phyloP scores from a whole-genome alignment of 768 basidiomycete genomes.

The Exidia glandulosa region DNA sequence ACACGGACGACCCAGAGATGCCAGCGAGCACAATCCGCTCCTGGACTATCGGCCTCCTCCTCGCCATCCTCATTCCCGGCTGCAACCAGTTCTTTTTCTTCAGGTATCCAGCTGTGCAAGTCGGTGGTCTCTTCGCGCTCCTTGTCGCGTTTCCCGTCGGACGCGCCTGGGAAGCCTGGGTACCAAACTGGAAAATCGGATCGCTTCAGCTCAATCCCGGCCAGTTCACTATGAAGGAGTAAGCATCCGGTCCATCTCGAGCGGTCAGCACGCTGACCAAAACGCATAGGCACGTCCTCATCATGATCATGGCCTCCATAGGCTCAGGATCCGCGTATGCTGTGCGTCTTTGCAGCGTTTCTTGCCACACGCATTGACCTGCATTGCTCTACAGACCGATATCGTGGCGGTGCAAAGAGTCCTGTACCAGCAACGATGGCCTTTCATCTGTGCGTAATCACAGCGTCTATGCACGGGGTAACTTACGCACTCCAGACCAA shows the following conservation, averaged over 20 bases:
- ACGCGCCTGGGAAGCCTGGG: conserved; percentile 33
- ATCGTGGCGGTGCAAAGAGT: conserved; percentile 64
- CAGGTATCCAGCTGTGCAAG: conserved; percentile 17
- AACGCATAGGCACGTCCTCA: conserved; percentile 11
- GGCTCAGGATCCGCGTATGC: conserved; percentile 1
- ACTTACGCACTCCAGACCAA: conserved; percentile 24
- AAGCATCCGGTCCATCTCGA: conserved; percentile 31
- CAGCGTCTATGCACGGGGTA: neutral
- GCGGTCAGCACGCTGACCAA: neutral
- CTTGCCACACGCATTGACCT: neutral
- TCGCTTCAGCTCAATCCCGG: conserved; percentile 42
- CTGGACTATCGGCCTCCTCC: conserved; percentile 4
- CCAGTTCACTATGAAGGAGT: conserved; percentile 66
- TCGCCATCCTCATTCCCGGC: conserved; percentile 2
- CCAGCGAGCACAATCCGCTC: conserved; percentile 1
- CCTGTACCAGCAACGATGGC: conserved; percentile 48
- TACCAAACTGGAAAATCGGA: conserved; percentile 6
- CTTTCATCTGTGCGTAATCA: conserved; percentile 27
- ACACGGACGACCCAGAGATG: conserved; percentile 36
- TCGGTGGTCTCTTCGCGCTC: conserved; percentile 46
- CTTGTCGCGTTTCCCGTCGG: conserved; percentile 59
- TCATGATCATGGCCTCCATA: conserved; percentile 16
- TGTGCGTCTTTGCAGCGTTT: neutral
- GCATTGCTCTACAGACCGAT: conserved; percentile 36
- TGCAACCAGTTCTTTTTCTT: conserved; percentile 11